Evolutionary conservation across 768 basidiomycete genomes (phyloP), one percentile per base, ranked within the genome.

Genomic region (Heimioporus sp.): DNA sequence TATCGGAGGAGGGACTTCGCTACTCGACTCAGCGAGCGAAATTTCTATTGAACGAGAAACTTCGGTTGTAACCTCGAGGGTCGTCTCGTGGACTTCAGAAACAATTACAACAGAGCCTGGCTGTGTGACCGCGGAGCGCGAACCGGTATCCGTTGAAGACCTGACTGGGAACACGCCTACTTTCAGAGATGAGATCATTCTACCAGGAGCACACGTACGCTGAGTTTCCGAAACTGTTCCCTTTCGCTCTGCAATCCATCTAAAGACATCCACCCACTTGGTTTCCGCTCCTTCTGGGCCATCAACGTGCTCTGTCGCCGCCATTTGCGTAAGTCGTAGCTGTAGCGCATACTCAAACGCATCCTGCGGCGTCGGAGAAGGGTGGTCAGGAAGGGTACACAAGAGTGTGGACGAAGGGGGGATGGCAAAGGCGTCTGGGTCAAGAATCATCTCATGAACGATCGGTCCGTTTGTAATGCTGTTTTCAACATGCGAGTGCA

Each of bases 191-290:
- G 12, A 9, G 19, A 37, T 31, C 16, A 11, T 45, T 21, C 15
- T 39, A 9, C 10, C 15, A 42, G 20, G 38, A 21, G 32, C 38
- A 11, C 43, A 52, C 69, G 43, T 49, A 70, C 67, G 28, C 15
- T 63, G 67, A 21, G 54, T 55, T 32, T 69, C 67, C 10, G 65
- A 58, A 28, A 48, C 50, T 0, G 60, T 59, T 35, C 74, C 76
- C 21, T 73, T 77, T 59, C 76, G 74, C 51, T 85, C 86, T 0
- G 92, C 85, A 62, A 93, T 85, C 88, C 90, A 97, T 5, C 80
- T 73, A 66, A 95, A 96, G 9, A 92, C 78, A 24, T 92, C 91
- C 15, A 92, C 74, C 82, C 92, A 94, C 51, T 82, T 85, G 16
- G 73, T 71, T 55, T 88, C 85, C 0, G 93, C 94, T 37, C 83